Base-by-base conservation (phyloP, 2,329 filamentous ascomycete species). In the Colletotrichum noveboracense region DNA sequence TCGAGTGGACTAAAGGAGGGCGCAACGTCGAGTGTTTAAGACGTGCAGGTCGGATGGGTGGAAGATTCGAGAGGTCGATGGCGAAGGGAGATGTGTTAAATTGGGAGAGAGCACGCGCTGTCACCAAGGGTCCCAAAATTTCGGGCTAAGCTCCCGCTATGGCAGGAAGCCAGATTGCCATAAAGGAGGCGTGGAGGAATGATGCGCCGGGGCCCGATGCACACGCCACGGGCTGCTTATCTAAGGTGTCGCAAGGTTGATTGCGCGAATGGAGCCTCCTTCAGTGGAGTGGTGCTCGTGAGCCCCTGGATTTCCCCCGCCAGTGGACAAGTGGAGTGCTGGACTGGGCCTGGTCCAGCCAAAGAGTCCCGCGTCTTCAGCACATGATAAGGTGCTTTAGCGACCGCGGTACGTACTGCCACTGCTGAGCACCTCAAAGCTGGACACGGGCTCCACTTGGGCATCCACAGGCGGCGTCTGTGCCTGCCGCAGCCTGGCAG, bases 141-240 rank as follows among this genome's bases (percentile, higher is more conserved):
- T 70, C 70, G 76, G 74, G 74, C 56, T 61, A 70, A 62, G 69
- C 65, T 76, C 58, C 69, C 69, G 74, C 76, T 70, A 18, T 56
- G 65, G 66, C 38, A 71, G 74, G 76, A 77, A 77, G 76, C 76
- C 76, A 77, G 72, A 77, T 77, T 77, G 76, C 74, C 76, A 77
- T 71, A 67, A 61, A 76, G 65, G 73, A 77, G 76, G 61, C 52
- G 34, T 71, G 76, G 76, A 77, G 70, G 34, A 77, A 77, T 24
- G 18, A 76, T 74, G 66, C 71, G 66, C 74, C 74, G 71, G 38
- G 34, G 34, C 16, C 74, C 74, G 74, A 75, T n/a, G 56, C 48
- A 38, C 34, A 43, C 66, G 52, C 74, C 66, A 71, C 58, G 36
- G 18, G 13, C n/a, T 30, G 52, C 71, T 70, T 61, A 76, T 74